Conservation (phyloP, 1,284 basidiomycete species). For the Marasmius oreades region DNA sequence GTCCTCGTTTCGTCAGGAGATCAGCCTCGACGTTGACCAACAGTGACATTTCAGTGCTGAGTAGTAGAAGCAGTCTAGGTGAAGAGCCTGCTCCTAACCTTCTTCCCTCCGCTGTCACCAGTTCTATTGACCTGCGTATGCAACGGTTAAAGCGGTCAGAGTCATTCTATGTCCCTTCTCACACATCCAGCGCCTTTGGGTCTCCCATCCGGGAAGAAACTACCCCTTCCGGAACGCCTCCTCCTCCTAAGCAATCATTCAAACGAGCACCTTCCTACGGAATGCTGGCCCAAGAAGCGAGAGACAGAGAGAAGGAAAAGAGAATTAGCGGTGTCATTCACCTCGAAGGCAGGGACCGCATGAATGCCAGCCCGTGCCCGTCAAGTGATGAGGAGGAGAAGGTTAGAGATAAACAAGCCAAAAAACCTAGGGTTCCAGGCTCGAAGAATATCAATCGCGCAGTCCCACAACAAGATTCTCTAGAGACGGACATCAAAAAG, state of each 20-base stretch:
- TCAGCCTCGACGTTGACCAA: slow-evolving; percentile 35
- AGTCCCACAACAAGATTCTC: neutral
- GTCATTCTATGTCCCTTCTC: slow-evolving; percentile 32
- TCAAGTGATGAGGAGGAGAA: slow-evolving; percentile 18
- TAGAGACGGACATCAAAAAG: slow-evolving; percentile 24
- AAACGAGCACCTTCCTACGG: slow-evolving; percentile 54
- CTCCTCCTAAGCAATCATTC: slow-evolving; percentile 22
- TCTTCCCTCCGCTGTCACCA: slow-evolving; percentile 23
- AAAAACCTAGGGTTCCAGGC: slow-evolving; percentile 7
- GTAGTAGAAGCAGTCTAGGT: slow-evolving; percentile 14
- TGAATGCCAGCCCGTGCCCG: slow-evolving; percentile 9
- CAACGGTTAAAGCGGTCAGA: slow-evolving; percentile 41
- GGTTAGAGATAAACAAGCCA: slow-evolving; percentile 10
- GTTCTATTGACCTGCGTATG: slow-evolving; percentile 32
- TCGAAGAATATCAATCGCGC: neutral
- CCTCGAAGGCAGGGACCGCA: slow-evolving; percentile 7
- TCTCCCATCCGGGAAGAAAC: slow-evolving; percentile 1
- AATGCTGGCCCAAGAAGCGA: slow-evolving; percentile 35
- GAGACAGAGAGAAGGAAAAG: slow-evolving; percentile 20
- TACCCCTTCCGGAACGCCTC: slow-evolving; percentile 10
- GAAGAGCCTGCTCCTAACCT: slow-evolving; percentile 13
- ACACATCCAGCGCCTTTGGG: slow-evolving; percentile 16
- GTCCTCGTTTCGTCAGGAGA: slow-evolving; percentile 32
- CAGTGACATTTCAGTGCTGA: slow-evolving; percentile 24
- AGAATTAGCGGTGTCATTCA: slow-evolving; percentile 4